A percentile compares a stretch with the other conserved stretches of the same genome.
Evolutionary conservation across 228 moss, liverwort and hornwort genomes (phyloP).

Genomic region (Sphagnum magellanicum): DNA sequence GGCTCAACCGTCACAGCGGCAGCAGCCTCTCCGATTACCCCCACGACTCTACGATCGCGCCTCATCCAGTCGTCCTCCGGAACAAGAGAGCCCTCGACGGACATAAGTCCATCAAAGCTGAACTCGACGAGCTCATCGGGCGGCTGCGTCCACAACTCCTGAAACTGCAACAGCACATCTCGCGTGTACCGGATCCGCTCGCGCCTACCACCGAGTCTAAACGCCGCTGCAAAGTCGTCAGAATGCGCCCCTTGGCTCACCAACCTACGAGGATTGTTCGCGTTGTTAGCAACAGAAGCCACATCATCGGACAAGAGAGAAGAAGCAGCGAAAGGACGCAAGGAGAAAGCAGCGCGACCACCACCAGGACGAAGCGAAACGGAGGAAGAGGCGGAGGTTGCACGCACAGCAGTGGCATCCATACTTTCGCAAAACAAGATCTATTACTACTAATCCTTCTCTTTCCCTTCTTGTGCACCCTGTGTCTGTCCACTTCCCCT

Average conservation of each 20-base stretch:
- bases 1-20: constrained; percentile 19
- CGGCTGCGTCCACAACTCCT: constrained; percentile 51
- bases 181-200: constrained; percentile 57
- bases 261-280: too few species aligned
- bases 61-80: constrained; percentile 48
- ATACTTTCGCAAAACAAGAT: too few species aligned
- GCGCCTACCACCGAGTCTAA: not conserved
- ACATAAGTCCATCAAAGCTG: constrained; percentile 53
- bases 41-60: constrained; percentile 12
- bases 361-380: not conserved
- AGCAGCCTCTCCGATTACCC: constrained; percentile 9
- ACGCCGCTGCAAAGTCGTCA: too few species aligned
- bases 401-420: too few species aligned
- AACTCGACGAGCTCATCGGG: constrained; percentile 55
- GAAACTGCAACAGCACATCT: constrained; percentile 61
- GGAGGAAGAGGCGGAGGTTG: constrained; percentile 30
- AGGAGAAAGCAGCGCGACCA: too few species aligned
- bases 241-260: constrained; percentile 6
- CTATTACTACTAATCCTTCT: too few species aligned
- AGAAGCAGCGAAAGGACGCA: too few species aligned
- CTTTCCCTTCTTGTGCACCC: too few species aligned
- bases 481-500: too few species aligned
- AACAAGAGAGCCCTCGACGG: not conserved
- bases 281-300: constrained; percentile 31
- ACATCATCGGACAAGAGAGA: constrained; percentile 4